phyloP scores from a whole-genome alignment of 164 flowering plant genomes.

The Stephania japonica region DNA sequence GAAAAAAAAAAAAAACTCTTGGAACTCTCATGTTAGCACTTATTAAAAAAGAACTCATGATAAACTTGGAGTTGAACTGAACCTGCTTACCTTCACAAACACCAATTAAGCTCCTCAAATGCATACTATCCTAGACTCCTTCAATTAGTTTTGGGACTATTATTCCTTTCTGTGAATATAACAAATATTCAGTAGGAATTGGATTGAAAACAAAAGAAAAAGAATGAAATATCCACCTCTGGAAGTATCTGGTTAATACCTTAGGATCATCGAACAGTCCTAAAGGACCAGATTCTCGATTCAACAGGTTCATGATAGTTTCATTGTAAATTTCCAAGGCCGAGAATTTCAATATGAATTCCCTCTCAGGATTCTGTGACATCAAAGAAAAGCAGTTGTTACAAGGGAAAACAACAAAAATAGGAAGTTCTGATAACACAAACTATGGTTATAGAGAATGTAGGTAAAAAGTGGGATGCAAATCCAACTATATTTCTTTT shows the following conservation, averaged over 20 bases:
- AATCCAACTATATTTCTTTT: neutral
- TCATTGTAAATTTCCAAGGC: constrained; percentile 88
- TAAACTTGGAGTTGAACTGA: neutral
- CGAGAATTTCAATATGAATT: constrained; percentile 52
- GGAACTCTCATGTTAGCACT: neutral
- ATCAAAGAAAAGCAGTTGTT: neutral
- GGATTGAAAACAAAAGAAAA: neutral
- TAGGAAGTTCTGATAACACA: too few relatives aligned
- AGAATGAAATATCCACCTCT: neutral
- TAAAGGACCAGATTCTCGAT: constrained; percentile 56
- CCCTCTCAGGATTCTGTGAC: constrained; percentile 51
- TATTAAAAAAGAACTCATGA: neutral
- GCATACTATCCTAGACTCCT: constrained; percentile 48
- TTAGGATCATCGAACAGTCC: constrained; percentile 87
- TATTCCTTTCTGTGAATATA: constrained; percentile 59
- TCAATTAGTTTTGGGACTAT: constrained; percentile 67
- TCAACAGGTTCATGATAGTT: constrained; percentile 67
- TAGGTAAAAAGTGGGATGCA: neutral
- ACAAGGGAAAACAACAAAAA: neutral
- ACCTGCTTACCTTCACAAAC: constrained; percentile 62
- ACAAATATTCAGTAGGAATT: neutral
- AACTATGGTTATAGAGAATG: neutral
- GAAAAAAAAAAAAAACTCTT: neutral
- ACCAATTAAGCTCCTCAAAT: constrained; percentile 49
- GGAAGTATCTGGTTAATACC: constrained; percentile 30